Evolutionary conservation across 2,329 filamentous ascomycete species (phyloP).

Genomic region (Verticillium longisporum): DNA sequence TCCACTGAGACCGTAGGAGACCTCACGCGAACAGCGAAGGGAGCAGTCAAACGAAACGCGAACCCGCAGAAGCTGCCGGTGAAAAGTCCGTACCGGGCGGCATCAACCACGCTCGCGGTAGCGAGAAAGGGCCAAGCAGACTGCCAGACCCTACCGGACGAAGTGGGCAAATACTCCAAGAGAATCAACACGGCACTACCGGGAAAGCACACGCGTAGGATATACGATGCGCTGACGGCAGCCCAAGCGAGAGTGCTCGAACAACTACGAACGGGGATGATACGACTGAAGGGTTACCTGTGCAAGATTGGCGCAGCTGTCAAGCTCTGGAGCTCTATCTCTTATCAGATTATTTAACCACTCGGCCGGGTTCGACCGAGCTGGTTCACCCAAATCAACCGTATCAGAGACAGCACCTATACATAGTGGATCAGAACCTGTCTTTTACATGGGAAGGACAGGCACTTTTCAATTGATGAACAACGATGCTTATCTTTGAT

Average conservation of each 20-base stretch:
- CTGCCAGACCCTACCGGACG: slow-evolving; percentile 5
- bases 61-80: not conserved
- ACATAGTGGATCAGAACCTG: slow-evolving; percentile 22
- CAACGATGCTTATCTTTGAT: not conserved
- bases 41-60: not conserved
- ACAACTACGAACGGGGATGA: slow-evolving; percentile 13
- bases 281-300: slow-evolving; percentile 11
- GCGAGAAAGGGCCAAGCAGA: not conserved
- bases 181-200: slow-evolving; percentile 12
- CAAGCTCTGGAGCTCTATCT: not conserved
- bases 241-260: slow-evolving; percentile 13
- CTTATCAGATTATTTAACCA: not conserved
- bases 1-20: not conserved
- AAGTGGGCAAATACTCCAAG: slow-evolving; percentile 10
- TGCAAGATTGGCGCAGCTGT: slow-evolving; percentile 3
- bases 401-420: not conserved
- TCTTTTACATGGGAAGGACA: slow-evolving; percentile 14
- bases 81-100: not conserved
- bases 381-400: not conserved
- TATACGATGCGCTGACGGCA: slow-evolving; percentile 12
- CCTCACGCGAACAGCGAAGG: not conserved
- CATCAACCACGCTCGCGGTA: not conserved
- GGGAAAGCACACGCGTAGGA: slow-evolving; percentile 9
- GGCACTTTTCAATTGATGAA: not conserved
- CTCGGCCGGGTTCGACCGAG: not conserved